Evolutionary conservation across 352 stramenopile species (phyloP).

Genomic region (Phytophthora uliginosa): DNA sequence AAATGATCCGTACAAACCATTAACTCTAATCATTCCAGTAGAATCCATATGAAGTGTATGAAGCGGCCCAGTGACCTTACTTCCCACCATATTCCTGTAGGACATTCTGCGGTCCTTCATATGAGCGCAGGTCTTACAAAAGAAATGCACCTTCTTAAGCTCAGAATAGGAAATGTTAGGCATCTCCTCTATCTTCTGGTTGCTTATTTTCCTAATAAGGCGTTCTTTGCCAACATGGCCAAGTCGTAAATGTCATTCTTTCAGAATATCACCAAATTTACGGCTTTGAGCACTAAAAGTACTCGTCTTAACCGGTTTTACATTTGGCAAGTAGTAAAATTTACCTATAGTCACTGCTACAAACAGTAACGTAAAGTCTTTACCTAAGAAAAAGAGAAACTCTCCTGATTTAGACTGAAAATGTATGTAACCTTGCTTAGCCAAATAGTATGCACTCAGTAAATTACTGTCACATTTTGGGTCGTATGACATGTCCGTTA

Average conservation of each 20-base stretch:
- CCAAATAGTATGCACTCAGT: constrained; percentile 9
- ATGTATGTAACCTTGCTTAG: neutral
- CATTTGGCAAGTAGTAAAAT: neutral
- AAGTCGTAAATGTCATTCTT: neutral
- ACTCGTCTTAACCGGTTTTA: neutral
- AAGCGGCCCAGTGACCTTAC: no score
- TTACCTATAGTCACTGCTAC: neutral
- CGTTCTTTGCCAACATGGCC: no score
- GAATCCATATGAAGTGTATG: no score
- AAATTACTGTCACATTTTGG: constrained; percentile 7
- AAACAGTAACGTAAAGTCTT: neutral
- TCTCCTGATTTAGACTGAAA: neutral
- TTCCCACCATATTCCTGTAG: no score
- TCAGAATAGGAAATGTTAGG: no score
- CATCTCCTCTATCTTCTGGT: no score
- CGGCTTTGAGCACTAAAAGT: neutral
- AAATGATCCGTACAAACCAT: no score
- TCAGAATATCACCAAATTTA: neutral
- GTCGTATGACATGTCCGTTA: constrained; percentile 17
- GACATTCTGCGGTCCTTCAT: no score
- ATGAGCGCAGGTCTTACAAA: no score
- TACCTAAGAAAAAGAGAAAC: neutral
- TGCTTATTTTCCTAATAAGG: no score
- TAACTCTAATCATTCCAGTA: no score
- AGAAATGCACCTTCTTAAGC: no score